A percentile compares a stretch with the other conserved stretches of the same genome.
Conservation (phyloP, 1,139 yeast genomes). For the Debaryomyces sp. region DNA sequence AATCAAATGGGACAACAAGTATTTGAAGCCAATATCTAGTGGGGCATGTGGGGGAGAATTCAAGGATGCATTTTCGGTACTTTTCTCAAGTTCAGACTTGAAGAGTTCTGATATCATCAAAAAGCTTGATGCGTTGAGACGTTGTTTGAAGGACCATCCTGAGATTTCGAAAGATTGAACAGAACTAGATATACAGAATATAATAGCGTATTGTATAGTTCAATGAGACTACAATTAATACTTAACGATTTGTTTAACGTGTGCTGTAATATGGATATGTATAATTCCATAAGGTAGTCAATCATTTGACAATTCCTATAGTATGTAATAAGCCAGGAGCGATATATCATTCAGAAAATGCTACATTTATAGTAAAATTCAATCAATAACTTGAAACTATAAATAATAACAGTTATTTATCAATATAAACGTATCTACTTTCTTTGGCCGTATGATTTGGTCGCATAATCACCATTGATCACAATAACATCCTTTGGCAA, state of each 20-base stretch:
- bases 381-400: background rate
- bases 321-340: too few relatives aligned
- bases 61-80: background rate
- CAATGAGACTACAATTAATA: background rate
- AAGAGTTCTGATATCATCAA: background rate
- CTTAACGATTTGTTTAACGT: background rate
- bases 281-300: too few relatives aligned
- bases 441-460: conserved; percentile 68
- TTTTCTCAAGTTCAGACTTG: background rate
- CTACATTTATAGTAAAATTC: background rate
- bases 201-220: background rate
- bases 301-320: too few relatives aligned
- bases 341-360: too few relatives aligned
- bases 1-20: background rate
- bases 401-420: background rate
- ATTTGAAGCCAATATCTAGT: background rate
- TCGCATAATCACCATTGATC: conserved; percentile 71
- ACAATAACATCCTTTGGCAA: conserved; percentile 75
- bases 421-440: conserved; percentile 18
- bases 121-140: background rate
- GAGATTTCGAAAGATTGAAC: background rate
- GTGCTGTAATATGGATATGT: too few relatives aligned
- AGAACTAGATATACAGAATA: background rate
- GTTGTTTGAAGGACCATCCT: background rate
- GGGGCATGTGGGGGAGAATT: background rate